Evolutionary conservation across 139 green algal species (phyloP), one percentile per base, ranked within the genome.

Genomic region (Micractinium conductrix): DNA sequence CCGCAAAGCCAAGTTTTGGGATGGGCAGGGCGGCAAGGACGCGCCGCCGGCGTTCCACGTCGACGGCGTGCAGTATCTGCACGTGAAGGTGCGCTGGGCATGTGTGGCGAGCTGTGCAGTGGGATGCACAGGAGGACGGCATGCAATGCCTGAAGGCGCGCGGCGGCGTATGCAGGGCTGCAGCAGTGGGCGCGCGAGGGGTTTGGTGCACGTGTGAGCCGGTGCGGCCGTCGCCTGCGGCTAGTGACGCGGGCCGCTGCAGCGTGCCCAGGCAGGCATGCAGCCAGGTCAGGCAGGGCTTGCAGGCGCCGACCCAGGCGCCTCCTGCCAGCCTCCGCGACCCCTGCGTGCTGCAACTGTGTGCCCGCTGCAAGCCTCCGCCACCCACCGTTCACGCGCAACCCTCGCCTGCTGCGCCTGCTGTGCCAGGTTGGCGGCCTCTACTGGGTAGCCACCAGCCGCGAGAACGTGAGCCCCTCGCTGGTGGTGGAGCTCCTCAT

Each of bases 21-120:
- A 94, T 44, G 91, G 90, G 4, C 89, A 89, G 30, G 70, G 35
- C 17, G 91, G 88, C 33, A 81, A 93, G 58, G 93, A 97, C 68
- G 96, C 96, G 1, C 97, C 97, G 0, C 95, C 97, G 19, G 91
- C 97, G 1, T 99, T 99, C 84, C 62, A 91, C 53, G 89, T 97
- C 12, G 97, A 99, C 79, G 97, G 97, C n/a, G 96, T 99, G 21
- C 93, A 95, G 48, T 99, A 99, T 90, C 81, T 99, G 40, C 91
- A 98, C 78, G 84, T 97, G 16, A 97, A 97, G 87, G 89, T 90
- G 38, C 42, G 74, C 74, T 68, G 48, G 21, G 22, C n/a, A 86
- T 93, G 92, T 92, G 94, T 43, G 95, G 89, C 26, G 95, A 94
- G 0, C 89, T 99, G 44, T 90, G 96, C 63, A n/a, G n/a, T n/a